Conservation (phyloP, 306 rosid species). For the Inga laurina region DNA sequence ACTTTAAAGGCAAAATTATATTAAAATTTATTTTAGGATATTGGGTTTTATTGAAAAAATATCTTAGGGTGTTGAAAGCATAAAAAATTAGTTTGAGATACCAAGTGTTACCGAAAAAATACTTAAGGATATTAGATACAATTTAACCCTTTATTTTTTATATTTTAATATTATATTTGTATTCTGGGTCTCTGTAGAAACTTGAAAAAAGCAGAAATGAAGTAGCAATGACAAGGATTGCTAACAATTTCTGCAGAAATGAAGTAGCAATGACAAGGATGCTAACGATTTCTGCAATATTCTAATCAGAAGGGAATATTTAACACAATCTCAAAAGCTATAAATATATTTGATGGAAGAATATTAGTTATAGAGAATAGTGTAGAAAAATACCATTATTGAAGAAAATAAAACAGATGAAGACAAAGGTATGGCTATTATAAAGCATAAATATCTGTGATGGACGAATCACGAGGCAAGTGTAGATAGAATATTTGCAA, state of each 20-base stretch:
- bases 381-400: not conserved
- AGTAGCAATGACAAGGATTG: not conserved
- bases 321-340: not conserved
- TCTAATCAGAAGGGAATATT: not conserved
- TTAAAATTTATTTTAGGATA: too few species aligned
- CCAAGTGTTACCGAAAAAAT: too few species aligned
- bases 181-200: not conserved
- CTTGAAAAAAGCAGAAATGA: not conserved
- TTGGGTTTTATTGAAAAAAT: too few species aligned
- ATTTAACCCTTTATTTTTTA: not conserved
- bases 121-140: too few species aligned
- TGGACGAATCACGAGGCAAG: slow-evolving; percentile 20
- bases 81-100: too few species aligned
- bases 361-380: not conserved
- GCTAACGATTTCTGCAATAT: not conserved
- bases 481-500: slow-evolving; percentile 33
- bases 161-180: not conserved
- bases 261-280: not conserved
- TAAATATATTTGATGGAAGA: not conserved
- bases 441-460: slow-evolving; percentile 25
- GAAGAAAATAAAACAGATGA: not conserved
- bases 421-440: slow-evolving; percentile 33
- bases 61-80: too few species aligned
- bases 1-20: too few species aligned
- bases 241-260: not conserved